A percentile compares a stretch with the other conserved stretches of the same genome.
Conservation (phyloP, 2,329 filamentous ascomycete genomes). For the Rhinocladiella mackenziei region DNA sequence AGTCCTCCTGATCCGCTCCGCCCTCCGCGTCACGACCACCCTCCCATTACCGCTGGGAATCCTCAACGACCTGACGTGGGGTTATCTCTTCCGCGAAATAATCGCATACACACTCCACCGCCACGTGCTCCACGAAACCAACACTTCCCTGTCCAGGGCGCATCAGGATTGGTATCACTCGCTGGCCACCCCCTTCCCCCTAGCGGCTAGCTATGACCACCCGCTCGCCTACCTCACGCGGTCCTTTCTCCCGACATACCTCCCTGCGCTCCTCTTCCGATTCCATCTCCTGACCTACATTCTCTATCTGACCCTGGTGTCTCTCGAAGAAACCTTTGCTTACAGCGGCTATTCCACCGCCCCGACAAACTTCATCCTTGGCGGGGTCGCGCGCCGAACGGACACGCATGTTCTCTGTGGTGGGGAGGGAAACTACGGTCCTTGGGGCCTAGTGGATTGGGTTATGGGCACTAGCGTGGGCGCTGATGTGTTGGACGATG, state of each 20-base stretch:
- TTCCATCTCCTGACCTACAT: conserved; percentile 60
- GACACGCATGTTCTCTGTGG: conserved; percentile 52
- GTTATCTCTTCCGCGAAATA: conserved; percentile 56
- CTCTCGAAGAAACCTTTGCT: conserved; percentile 58
- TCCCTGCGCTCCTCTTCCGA: conserved; percentile 54
- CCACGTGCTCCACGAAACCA: conserved; percentile 57
- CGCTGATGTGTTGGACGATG: conserved; percentile 49
- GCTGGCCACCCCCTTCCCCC: conserved; percentile 51
- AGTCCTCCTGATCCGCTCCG: conserved; percentile 51
- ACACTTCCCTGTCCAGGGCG: conserved; percentile 32
- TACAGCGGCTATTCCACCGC: conserved; percentile 58
- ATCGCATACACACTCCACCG: conserved; percentile 73
- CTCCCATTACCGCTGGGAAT: conserved; percentile 62
- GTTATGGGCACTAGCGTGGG: conserved; percentile 40
- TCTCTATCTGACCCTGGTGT: conserved; percentile 51
- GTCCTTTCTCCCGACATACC: conserved; percentile 54
- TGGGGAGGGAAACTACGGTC: conserved; percentile 45
- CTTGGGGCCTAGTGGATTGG: conserved; percentile 46
- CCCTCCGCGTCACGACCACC: conserved; percentile 55
- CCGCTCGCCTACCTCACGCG: conserved; percentile 52
- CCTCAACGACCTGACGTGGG: conserved; percentile 51
- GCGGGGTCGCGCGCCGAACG: conserved; percentile 55
- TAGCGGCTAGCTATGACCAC: conserved; percentile 59
- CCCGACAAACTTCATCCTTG: conserved; percentile 55
- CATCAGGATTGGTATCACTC: conserved; percentile 57